Evolutionary conservation across 768 basidiomycete species (phyloP), one percentile per base, ranked within the genome.

Genomic region (Collybia sordida): DNA sequence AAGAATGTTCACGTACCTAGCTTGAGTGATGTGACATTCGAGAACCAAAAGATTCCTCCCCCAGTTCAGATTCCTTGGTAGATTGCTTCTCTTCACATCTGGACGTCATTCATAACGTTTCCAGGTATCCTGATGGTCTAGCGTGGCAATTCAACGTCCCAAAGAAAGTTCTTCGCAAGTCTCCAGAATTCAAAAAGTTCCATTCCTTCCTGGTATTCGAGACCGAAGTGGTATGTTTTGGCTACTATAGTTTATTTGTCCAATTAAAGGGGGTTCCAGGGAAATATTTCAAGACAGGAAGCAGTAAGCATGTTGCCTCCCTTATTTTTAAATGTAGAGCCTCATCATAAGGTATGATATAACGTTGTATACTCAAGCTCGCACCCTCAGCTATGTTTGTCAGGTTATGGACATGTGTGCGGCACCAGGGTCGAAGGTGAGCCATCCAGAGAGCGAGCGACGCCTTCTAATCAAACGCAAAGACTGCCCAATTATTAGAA

Each of bases 281-380:
- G 97, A 41, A 99, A 99, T 59, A 78, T 98, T 41, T 96, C 93
- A 9, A 76, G 97, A 18, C 95, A 98, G 67, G 97, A 99, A 68
- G 94, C 93, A 15, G 97, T 99, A 50, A 96, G 93, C 64, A 99
- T 99, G 97, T 74, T 99, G n/a, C 97, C 97, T 4, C 96, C 97
- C 0, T 79, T 99, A 2, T 85, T 98, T 58, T 81, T 99, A 27
- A 90, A 93, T 48, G 92, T 98, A n/a, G 77, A 91, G 60, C 92
- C 97, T 0, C 89, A 97, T 64, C 96, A 98, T 65, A 76, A 73
- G 59, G 89, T 85, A 61, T 44, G 77, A 69, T 49, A 34, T 31
- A 9, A 23, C n/a, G 15, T 43, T 6, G 28, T 24, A 51, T 44
- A 27, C 38, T 28, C 49, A 7, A 18, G 1, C 18, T 22, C 14